Percentiles rank a stretch among this genome's conserved stretches.
Evolutionary conservation across 106 monocot genomes (phyloP).

Genomic region (Dendrobium officinale): DNA sequence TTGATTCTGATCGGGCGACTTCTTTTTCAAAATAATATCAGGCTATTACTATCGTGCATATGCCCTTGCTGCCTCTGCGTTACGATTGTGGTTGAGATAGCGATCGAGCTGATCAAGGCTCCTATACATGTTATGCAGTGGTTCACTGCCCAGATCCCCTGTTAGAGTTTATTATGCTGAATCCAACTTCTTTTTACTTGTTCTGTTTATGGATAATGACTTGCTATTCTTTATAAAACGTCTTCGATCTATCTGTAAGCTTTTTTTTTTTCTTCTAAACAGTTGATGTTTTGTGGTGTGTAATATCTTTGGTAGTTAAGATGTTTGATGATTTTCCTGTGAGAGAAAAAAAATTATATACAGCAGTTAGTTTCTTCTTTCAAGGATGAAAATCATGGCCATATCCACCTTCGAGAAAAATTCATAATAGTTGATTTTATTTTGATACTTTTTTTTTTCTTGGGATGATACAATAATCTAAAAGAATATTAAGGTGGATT

Average conservation of each 20-base stretch:
- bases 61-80: constrained; percentile 98
- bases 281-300: not conserved
- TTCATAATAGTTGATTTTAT: too few relatives aligned
- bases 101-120: constrained; percentile 90
- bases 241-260: not conserved
- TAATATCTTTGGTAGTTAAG: not conserved
- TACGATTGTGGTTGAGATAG: constrained; percentile 82
- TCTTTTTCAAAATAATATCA: not conserved
- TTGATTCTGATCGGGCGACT: not conserved
- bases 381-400: not conserved
- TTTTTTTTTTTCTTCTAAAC: not conserved
- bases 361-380: not conserved
- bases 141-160: constrained; percentile 79
- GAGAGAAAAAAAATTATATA: not conserved
- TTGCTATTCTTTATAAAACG: not conserved
- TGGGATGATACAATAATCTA: too few relatives aligned
- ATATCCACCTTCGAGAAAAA: too few relatives aligned
- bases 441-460: too few relatives aligned
- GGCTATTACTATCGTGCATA: constrained; percentile 83
- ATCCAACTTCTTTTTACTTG: not conserved
- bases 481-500: too few relatives aligned
- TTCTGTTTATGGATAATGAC: not conserved
- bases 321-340: not conserved
- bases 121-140: constrained; percentile 89
- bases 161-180: constrained; percentile 13